Base-by-base conservation (phyloP, 163 green algal species). In the Scenedesmus sp. region DNA sequence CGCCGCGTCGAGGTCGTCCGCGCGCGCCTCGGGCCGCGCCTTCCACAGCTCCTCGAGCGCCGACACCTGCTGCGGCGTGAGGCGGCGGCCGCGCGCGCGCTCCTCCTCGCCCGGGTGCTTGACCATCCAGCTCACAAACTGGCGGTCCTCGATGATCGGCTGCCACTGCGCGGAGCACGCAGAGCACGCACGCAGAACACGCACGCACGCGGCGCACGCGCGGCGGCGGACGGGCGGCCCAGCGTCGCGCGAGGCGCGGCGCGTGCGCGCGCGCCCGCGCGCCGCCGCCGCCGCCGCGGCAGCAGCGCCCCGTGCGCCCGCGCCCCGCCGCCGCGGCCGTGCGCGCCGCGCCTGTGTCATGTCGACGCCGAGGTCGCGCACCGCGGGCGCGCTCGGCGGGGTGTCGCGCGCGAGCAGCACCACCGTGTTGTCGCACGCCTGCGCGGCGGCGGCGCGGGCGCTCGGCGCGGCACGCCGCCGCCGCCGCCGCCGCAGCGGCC, bases 31-130 rank as follows among this genome's bases (percentile, higher is more conserved):
- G 0, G 95, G 91, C 62, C 95, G 88, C 4, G 33, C 79, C 78
- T 96, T 97, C 96, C 96, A 99, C 36, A 95, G 63, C 73, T 98
- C 95, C 89, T 99, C 96, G 73, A 99, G 85, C 50, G 47, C 5
- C 51, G n/a, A 17, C 54, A 87, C 71, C 82, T 89, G 84, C 62
- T 81, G 77, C 29, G 87, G 56, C 14, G 77, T 96, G 28, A 99
- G 70, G 56, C 93, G 90, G 29, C 92, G 71, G 7, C 92, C 92
- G 0, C 93, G 81, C 54, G 91, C 29, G 39, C 92, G 39, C 69
- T 98, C 96, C 48, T 93, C 65, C 60, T 95, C 89, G 15, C 66
- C 82, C 1, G 94, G 92, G 36, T 84, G 56, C 66, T 94, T 93
- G 14, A 99, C 95, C 63, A 99, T 86, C 96, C 96, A 99, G 4